Base-by-base conservation (phyloP, 768 basidiomycete species). In the Strobilomyces echinocephalus region DNA sequence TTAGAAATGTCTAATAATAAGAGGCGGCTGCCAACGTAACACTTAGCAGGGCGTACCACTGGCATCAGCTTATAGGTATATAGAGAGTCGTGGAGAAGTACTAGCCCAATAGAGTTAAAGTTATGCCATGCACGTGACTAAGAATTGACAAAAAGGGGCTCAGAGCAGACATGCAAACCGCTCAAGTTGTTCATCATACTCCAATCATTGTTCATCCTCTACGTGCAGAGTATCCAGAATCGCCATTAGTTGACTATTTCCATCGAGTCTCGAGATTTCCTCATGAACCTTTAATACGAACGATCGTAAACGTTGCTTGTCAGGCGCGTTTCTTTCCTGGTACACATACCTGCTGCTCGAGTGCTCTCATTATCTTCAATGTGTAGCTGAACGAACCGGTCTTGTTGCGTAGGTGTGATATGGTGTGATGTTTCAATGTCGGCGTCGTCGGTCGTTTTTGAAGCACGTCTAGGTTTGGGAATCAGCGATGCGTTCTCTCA, bases 381-480 rank as follows among this genome's bases (percentile, higher is more conserved):
- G 94, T 97, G 66, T 98, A 97, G 2, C 80, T 84, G 59, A 98
- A 95, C 0, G 93, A 94, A 33, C 80, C 77, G 0, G 95, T 97
- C 38, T 78, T 75, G 26, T 82, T 68, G 36, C 78, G 78, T 55
- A 98, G 79, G 66, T 95, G 94, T 20, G 79, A 72, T 52, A 98
- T 91, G 0, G 87, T 82, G 63, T 94, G 87, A 1, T 72, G 70
- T 67, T 97, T 97, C 42, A 92, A 74, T 0, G 90, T 89, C 1
- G 87, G 87, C 0, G 91, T 91, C 0, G 82, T 76, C 0, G 95
- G 94, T 8, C 92, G 81, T 72, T 97, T 95, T 67, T 95, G 90
- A 12, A 98, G 82, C 24, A 97, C 87, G 59, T 95, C 93, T 97
- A 28, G 3, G 8, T 9, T 46, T 28, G 4, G 2, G 14, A 36